phyloP scores from a whole-genome alignment of 345 rosid genomes.

The Aegle marmelos region DNA sequence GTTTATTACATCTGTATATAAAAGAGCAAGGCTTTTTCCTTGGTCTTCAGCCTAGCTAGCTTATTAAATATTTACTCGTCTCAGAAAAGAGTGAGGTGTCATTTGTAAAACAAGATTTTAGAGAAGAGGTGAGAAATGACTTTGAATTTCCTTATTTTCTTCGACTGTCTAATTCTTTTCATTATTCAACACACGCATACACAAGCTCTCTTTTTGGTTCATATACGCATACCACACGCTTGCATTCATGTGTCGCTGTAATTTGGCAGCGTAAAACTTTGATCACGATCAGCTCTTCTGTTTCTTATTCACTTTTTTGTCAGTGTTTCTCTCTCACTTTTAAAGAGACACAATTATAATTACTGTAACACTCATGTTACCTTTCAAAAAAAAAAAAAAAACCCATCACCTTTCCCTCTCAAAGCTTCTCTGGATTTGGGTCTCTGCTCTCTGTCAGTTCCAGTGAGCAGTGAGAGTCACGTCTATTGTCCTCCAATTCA shows the following conservation, averaged over 20 bases:
- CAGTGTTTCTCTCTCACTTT: constrained; percentile 20
- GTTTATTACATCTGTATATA: constrained; percentile 13
- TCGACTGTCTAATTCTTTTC: constrained; percentile 26
- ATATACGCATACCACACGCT: constrained; percentile 18
- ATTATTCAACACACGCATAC: background rate
- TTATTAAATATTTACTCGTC: no score
- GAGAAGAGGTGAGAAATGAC: background rate
- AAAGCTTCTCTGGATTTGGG: constrained; percentile 31
- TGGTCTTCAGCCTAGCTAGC: background rate
- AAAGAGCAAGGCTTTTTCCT: background rate
- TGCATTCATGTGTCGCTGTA: constrained; percentile 22
- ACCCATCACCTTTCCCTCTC: constrained; percentile 2
- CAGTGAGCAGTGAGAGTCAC: constrained; percentile 21
- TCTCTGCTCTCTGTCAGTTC: constrained; percentile 17
- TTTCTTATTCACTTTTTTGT: constrained; percentile 34
- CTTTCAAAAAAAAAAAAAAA: background rate
- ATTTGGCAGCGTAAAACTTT: constrained; percentile 30
- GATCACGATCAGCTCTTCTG: constrained; percentile 25
- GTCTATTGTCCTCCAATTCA: constrained; percentile 35
- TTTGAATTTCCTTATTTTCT: constrained; percentile 34
- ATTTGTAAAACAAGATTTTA: background rate
- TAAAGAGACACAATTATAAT: constrained; percentile 6
- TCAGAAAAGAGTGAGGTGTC: background rate
- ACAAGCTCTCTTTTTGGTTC: background rate
- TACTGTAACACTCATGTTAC: constrained; percentile 13